A percentile compares a stretch with the other conserved stretches of the same genome.
These are phyloP conservation scores for Bjerkandera adusta DNA, from an alignment of 1,284 basidiomycete species.

Conservation along the genomic window DNA sequence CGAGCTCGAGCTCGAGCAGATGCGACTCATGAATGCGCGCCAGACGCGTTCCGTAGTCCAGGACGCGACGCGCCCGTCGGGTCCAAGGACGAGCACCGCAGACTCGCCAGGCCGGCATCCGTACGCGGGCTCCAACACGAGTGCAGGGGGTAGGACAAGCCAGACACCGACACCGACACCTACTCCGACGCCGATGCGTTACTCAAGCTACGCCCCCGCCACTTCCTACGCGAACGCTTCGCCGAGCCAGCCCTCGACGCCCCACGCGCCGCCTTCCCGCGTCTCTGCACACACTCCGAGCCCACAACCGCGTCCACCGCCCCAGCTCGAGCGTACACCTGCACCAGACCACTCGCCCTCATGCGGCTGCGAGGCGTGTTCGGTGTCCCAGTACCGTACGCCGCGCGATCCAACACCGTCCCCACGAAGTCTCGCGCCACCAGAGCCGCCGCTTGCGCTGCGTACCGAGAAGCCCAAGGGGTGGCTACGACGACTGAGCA, in stretches of 20 bases:
- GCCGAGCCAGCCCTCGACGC: constrained; percentile 7
- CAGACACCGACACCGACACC: constrained; percentile 25
- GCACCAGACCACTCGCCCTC: constrained; percentile 47
- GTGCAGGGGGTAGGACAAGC: too few species aligned
- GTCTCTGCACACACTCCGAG: constrained; percentile 17
- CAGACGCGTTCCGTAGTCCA: constrained; percentile 2
- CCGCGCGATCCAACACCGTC: constrained; percentile 27
- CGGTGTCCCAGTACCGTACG: constrained; percentile 46
- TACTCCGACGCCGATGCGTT: constrained; percentile 28
- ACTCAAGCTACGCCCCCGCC: too few species aligned
- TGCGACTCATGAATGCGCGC: constrained; percentile 7
- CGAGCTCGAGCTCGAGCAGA: constrained; percentile 33
- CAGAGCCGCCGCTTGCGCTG: constrained; percentile 38
- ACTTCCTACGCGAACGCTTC: constrained; percentile 17
- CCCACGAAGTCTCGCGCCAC: constrained; percentile 39
- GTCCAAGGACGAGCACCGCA: neutral
- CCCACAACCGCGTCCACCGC: constrained; percentile 23
- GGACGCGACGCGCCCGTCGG: neutral
- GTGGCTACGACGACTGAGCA: constrained; percentile 75
- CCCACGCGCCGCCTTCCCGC: constrained; percentile 13
- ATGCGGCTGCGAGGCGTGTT: constrained; percentile 62
- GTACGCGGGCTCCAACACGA: constrained; percentile 9
- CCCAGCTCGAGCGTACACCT: too few species aligned
- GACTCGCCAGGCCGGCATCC: neutral
- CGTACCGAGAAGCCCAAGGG: constrained; percentile 60